Base-by-base conservation (phyloP, 305 asterid genomes). In the Solanum hybrid region DNA sequence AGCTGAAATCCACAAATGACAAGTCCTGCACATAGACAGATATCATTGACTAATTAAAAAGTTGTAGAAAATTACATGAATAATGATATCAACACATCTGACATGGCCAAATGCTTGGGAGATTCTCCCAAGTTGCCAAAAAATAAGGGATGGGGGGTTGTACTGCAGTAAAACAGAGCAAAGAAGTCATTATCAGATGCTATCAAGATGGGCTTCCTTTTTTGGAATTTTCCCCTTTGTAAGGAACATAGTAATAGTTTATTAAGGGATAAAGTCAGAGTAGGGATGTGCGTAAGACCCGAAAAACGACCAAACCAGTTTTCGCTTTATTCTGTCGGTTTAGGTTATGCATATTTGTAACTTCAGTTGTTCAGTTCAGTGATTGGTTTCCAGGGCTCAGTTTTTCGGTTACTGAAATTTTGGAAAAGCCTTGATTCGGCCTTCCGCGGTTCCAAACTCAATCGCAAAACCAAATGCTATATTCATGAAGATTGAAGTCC, bases 1-100 rank as follows among this genome's bases (percentile, higher is more conserved):
- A 97, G 90, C 99, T 96, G 95, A 97, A 97, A 94, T 97, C 99
- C 92, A 95, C 99, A 93, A 45, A 91, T 84, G 98, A 96, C 90
- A 97, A 94, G 89, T 97, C 99, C 99, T 97, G 95, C 95, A 94
- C 77, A 36, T 79, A 5, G 14, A 61, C 61, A 20, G 20, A 75
- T n/a, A 79, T 72, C 78, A 32, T 39, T 39, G 79, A 86, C 88
- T 45, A 41, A 82, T 41, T 82, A 15, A 41, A 82, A 82, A 41
- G 72, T 41, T 81, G 14, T 26, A 17, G 34, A 81, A 39, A 81
- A 81, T 81, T 27, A 65, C 36, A 82, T 45, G 37, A 82, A 82
- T 27, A 39, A 82, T 41, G 38, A 79, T 34, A 79, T 34, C 89
- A 80, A 65, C 15, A 34, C 79, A 89, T 65, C 70, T 34, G 79